phyloP scores from a whole-genome alignment of 345 rosid genomes.

The Acer campestre region DNA sequence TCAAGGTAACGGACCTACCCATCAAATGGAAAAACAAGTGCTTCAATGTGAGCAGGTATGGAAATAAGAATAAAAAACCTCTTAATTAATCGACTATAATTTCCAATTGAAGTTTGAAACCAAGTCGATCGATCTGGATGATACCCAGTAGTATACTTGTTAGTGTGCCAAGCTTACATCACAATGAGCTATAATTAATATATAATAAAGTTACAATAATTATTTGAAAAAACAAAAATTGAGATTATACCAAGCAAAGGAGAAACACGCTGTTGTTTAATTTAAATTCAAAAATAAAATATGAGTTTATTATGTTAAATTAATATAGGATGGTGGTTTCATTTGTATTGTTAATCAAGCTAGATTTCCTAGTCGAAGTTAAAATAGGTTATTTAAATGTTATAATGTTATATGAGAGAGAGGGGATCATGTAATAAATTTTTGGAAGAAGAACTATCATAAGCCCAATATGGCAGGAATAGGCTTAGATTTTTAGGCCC shows the following conservation, averaged over 20 bases:
- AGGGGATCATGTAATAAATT: too few relatives aligned
- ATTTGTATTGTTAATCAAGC: too few relatives aligned
- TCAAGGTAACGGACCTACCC: not conserved
- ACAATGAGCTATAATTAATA: not conserved
- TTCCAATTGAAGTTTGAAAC: not conserved
- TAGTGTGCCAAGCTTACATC: constrained; percentile 6
- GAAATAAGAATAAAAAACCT: not conserved
- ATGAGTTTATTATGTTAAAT: too few relatives aligned
- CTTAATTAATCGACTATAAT: too few relatives aligned
- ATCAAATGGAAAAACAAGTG: not conserved
- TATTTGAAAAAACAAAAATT: not conserved
- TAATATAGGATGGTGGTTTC: too few relatives aligned
- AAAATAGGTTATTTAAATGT: too few relatives aligned
- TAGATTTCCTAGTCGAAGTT: too few relatives aligned
- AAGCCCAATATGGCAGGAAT: not conserved
- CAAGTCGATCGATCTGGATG: not conserved
- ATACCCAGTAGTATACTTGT: not conserved
- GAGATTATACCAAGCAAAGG: not conserved
- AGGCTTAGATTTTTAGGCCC: not conserved
- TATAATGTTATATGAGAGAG: too few relatives aligned
- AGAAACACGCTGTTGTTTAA: too few relatives aligned
- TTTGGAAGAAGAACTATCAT: too few relatives aligned
- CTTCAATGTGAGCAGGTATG: not conserved
- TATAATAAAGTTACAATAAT: not conserved
- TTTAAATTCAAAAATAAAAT: too few relatives aligned